Percentiles rank a stretch among this genome's conserved stretches.
Conservation (phyloP, 768 basidiomycete genomes). For the Suillus paluster region DNA sequence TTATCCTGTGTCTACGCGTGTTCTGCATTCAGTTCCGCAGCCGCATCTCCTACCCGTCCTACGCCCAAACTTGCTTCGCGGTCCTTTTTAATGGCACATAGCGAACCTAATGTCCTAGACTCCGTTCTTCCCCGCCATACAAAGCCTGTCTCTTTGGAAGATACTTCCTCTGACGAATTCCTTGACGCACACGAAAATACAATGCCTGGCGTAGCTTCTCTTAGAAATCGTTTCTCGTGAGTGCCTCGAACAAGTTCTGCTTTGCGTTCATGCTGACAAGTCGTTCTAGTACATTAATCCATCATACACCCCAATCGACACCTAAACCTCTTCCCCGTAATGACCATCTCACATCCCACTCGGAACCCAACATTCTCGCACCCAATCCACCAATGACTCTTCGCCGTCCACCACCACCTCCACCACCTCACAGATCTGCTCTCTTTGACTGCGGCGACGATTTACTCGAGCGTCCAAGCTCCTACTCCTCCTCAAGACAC, state of each 20-base stretch:
- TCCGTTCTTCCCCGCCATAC: constrained; percentile 21
- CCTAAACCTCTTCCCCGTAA: constrained; percentile 16
- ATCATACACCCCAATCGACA: constrained; percentile 40
- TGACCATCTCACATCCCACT: constrained; percentile 21
- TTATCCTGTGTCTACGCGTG: neutral
- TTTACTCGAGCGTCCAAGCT: constrained; percentile 20
- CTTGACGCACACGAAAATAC: neutral
- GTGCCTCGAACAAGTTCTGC: constrained; percentile 25
- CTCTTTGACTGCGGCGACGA: constrained; percentile 28
- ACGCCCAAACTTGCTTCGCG: constrained; percentile 19
- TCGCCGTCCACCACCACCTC: constrained; percentile 23
- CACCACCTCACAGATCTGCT: constrained; percentile 7
- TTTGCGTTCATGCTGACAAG: constrained; percentile 23
- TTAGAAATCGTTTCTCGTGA: constrained; percentile 54
- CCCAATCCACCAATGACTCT: constrained; percentile 25
- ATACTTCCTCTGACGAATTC: neutral
- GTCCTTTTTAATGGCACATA: constrained; percentile 22
- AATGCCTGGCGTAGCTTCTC: constrained; percentile 41
- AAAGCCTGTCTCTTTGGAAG: constrained; percentile 10
- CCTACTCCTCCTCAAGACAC: constrained; percentile 24
- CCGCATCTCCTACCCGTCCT: constrained; percentile 21
- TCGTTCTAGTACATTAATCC: constrained; percentile 27
- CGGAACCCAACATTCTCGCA: constrained; percentile 29
- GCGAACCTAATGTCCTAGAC: constrained; percentile 21
- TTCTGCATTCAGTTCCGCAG: constrained; percentile 15